Conservation (phyloP, 768 basidiomycete species). For the Cystofilobasidium capitatum region DNA sequence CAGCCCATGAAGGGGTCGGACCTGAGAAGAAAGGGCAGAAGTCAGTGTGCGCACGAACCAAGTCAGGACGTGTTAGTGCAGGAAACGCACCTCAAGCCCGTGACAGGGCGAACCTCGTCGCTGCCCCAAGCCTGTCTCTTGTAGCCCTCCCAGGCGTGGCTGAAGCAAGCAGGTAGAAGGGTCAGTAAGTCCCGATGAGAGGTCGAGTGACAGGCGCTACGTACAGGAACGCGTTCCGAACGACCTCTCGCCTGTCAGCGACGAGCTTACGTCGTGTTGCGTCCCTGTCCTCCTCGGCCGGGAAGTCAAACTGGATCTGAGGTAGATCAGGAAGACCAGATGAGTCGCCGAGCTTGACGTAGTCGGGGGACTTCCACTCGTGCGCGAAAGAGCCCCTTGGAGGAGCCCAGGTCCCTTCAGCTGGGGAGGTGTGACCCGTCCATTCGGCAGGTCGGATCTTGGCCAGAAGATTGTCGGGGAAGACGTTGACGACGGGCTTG, state of each 20-base stretch:
- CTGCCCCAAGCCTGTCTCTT: constrained; percentile 31
- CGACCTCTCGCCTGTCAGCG: constrained; percentile 28
- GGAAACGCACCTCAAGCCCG: constrained; percentile 1
- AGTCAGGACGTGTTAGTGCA: neutral
- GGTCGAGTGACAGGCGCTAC: neutral
- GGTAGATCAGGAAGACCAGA: neutral
- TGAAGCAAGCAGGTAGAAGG: neutral
- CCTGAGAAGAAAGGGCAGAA: neutral
- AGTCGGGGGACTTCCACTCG: constrained; percentile 1
- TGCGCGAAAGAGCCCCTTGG: constrained; percentile 11
- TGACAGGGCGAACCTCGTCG: constrained; percentile 33
- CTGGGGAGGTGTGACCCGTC: neutral
- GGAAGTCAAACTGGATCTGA: constrained; percentile 12
- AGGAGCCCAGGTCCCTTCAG: constrained; percentile 18
- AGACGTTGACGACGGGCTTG: neutral
- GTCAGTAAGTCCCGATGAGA: neutral
- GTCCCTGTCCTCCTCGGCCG: constrained; percentile 5
- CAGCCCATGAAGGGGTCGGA: constrained; percentile 33
- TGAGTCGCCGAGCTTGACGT: neutral
- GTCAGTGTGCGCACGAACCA: neutral
- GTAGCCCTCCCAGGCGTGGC: constrained; percentile 31
- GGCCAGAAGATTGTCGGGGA: neutral
- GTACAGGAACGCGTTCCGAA: constrained; percentile 31
- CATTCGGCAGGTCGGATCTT: neutral
- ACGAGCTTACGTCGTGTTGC: constrained; percentile 15